Evolutionary conservation across 163 green algal genomes (phyloP), one percentile per base, ranked within the genome.

Genomic region (Coccomyxa subellipsoidea): DNA sequence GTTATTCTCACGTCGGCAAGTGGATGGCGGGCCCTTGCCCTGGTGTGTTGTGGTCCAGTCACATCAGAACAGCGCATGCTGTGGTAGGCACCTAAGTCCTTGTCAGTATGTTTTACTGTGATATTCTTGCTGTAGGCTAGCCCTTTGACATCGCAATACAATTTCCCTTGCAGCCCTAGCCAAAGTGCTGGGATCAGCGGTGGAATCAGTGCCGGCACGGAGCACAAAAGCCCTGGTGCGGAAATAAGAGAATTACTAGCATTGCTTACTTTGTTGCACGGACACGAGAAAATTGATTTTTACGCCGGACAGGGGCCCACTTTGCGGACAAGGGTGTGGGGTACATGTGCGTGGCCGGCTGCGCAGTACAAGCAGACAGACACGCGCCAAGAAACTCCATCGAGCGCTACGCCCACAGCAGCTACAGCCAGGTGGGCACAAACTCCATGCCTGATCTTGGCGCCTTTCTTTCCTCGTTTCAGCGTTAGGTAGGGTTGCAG

Each of bases 301-400:
- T 77, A 0, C 37, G 10, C 1, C 23, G 29, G 36, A 47, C 78
- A 86, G 83, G 84, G 29, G 86, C 89, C 2, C 85, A 59, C 66
- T 92, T 90, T 53, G 81, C 54, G 9, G 38, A 76, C 4, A 76
- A 87, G 38, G 83, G 83, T 8, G 73, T 93, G 2, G 71, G 81
- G 34, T 92, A 90, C 59, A 76, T 88, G 37, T 87, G 82, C 35
- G 86, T 93, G 69, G 86, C 85, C 0, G 86, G 87, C 7, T 80
- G 83, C 4, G 54, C 87, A 12, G 87, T 93, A 77, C 82, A 82
- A 7, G 84, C 78, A 7, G 40, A 91, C 78, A 59, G 21, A 23
- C 40, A 69, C 2, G 84, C 87, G 4, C 71, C 83, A 35, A 39
- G 78, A 4, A 34, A 66, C 35, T 78, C 83, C 34, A 39, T 88